Evolutionary conservation across 768 basidiomycete genomes (phyloP), one percentile per base, ranked within the genome.

Genomic region (Asterophora lycoperdoides): DNA sequence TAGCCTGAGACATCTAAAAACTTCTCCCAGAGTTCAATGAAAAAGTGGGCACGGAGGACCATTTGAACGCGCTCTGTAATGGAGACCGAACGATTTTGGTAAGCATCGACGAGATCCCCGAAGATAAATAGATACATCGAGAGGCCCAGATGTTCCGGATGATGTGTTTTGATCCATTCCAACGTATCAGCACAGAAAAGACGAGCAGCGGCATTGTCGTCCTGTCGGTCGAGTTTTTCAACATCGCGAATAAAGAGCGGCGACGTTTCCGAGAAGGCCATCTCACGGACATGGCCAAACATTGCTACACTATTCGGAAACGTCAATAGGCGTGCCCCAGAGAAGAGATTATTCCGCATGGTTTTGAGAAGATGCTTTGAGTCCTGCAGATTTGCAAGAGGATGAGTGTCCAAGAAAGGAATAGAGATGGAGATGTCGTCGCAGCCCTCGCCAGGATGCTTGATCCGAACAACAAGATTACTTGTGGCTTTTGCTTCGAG

Each of bases 141-240:
- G 0, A 23, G 23, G 23, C 23, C 23, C 23, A 23, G 23, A 23
- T 57, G 33, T 4, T 68, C 59, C 0, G 65, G 61, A 46, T 63
- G 54, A 14, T 61, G 39, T 0, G 63, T 41, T 4, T 49, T 44
- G 9, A 66, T 32, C 14, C 48, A 65, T 10, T 64, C 26, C 1
- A 75, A 57, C 0, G 60, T 54, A 1, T 52, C 51, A 1, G 68
- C 66, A 9, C 67, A 73, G 48, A 74, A 72, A 0, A 76, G 55
- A 0, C 68, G 63, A 2, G 63, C 46, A 0, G 74, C 74, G 0
- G 73, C 74, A 48, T 57, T 61, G 52, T 77, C 72, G 54, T 76
- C 75, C 60, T 77, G 74, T 0, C 64, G 2, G 11, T 36, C 18
- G 10, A 23, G 4, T 18, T 19, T 28, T 10, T 26, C 23, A 17